Evolutionary conservation across 441 rosid species (phyloP), one percentile per base, ranked within the genome.

Genomic region (Syzygium malaccense): DNA sequence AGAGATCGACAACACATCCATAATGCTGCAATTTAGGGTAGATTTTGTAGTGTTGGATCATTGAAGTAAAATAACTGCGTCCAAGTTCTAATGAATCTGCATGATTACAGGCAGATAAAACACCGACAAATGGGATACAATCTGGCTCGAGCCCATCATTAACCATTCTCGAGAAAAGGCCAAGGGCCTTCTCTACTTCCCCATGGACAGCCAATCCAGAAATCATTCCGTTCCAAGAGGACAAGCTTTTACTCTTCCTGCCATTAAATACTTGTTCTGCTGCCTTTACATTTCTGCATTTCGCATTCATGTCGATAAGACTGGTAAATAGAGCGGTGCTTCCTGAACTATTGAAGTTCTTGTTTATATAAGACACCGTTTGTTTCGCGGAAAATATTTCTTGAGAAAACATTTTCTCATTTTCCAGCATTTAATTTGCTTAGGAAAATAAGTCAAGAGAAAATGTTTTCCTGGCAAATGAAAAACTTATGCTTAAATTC

Each of bases 181-280:
- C 86, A 53, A 89, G 23, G 94, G 95, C 3, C 54, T 53, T 53
- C 86, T 94, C 90, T 33, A 94, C 93, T 83, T 88, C 86, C 48
- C 98, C 97, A 85, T 96, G 96, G 95, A 95, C 92, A 8, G 97
- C 97, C 83, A 94, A 93, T 64, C 97, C 98, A 87, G 95, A 93
- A 90, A 97, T 94, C 94, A 97, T 97, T 45, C 96, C 97, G 85
- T 95, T 96, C 96, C 96, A 97, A 86, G 95, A 93, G 23, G 97
- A 93, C 93, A 94, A 87, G 88, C 91, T 95, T 92, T 86, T 96
- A 87, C 87, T 53, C n/a, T 89, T 28, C 92, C 92, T 92, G 58
- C 88, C 86, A 58, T 90, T 87, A 90, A 94, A 96, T 13, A 95
- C 92, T 91, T 93, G 96, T 66, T 87, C 66, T n/a, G 97, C 95